These are phyloP conservation scores for Aureobasidium sp. DNA, from an alignment of 2,329 filamentous ascomycete genomes.

Conservation along the genomic window DNA sequence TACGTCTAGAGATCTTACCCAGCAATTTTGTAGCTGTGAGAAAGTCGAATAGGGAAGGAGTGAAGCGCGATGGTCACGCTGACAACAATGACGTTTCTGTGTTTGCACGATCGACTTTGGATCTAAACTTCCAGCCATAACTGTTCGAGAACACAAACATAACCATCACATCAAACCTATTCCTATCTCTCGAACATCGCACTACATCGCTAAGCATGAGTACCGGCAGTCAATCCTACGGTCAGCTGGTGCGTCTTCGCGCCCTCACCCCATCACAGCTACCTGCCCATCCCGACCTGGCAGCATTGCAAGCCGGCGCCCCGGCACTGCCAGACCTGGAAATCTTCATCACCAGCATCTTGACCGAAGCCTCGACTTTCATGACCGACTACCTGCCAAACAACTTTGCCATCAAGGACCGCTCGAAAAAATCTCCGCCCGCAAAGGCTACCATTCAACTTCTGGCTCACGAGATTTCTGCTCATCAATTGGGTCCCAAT, in stretches of 20 bases:
- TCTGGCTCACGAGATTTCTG: constrained; percentile 45
- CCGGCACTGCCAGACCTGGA: constrained; percentile 37
- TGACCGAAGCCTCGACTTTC: constrained; percentile 55
- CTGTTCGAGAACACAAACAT: not conserved
- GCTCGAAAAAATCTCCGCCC: constrained; percentile 42
- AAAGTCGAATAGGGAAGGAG: not conserved
- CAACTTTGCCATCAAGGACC: constrained; percentile 48
- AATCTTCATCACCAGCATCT: constrained; percentile 46
- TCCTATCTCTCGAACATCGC: not conserved
- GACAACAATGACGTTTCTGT: constrained; percentile 1
- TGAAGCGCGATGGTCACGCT: not conserved
- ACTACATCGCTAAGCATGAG: not conserved
- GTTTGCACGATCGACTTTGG: not conserved
- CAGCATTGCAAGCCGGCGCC: constrained; percentile 27
- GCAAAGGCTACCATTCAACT: constrained; percentile 48
- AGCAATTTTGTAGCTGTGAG: not conserved
- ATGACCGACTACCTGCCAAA: constrained; percentile 48
- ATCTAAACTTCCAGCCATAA: not conserved
- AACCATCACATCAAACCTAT: not conserved
- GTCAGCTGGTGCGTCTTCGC: constrained; percentile 28
- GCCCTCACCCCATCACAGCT: constrained; percentile 26
- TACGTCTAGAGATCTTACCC: not conserved
- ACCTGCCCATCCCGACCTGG: constrained; percentile 29
- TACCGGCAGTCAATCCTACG: constrained; percentile 15
- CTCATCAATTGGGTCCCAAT: constrained; percentile 35